A percentile compares a stretch with the other conserved stretches of the same genome.
Conservation (phyloP, 768 basidiomycete species). For the Leccinum fibrillosum region DNA sequence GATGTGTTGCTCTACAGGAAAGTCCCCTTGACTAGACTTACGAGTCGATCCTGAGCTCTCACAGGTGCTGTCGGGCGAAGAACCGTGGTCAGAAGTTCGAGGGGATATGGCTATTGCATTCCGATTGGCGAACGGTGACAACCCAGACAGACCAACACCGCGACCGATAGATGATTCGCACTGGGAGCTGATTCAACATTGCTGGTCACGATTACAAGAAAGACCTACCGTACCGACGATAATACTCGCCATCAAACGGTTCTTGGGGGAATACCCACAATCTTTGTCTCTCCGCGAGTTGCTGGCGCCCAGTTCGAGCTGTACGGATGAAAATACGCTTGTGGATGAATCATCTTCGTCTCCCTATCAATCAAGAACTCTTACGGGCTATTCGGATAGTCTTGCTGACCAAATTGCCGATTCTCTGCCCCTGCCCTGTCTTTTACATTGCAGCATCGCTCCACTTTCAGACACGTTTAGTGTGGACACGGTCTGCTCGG, state of each 20-base stretch:
- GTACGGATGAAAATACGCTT: no score
- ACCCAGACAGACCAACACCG: neutral
- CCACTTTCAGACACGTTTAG: no score
- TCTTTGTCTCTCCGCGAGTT: neutral
- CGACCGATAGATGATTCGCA: neutral
- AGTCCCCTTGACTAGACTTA: neutral
- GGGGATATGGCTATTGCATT: neutral
- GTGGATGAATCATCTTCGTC: no score
- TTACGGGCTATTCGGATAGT: no score
- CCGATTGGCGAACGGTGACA: neutral
- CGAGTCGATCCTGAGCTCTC: neutral
- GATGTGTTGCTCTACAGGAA: neutral
- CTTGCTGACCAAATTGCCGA: no score
- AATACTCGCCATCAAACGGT: neutral
- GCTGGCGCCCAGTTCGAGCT: neutral
- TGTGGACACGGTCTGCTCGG: no score
- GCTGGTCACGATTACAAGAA: neutral
- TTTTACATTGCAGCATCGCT: no score
- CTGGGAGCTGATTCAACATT: neutral
- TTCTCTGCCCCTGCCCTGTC: no score
- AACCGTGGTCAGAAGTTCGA: neutral
- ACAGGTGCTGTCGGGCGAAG: neutral
- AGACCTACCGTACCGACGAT: neutral
- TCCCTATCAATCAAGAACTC: no score
- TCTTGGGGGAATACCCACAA: neutral